Conservation (phyloP, 768 basidiomycete species). For the Phanerochaete sordida region DNA sequence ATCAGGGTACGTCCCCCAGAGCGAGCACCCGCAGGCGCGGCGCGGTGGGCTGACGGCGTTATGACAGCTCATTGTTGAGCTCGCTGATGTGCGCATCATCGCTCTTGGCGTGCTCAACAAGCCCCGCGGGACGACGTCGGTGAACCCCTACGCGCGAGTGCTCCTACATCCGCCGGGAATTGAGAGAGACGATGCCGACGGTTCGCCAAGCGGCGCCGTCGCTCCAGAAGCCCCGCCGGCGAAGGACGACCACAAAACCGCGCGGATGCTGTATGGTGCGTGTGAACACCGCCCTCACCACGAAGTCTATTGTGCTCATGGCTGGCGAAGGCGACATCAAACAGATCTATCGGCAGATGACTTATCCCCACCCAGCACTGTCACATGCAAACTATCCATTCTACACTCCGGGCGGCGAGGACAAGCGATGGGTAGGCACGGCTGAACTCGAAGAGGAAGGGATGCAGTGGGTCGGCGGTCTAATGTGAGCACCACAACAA, state of each 20-base stretch:
- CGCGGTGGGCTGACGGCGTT: background rate
- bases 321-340: constrained; percentile 10
- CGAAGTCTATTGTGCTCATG: background rate
- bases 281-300: too few species aligned
- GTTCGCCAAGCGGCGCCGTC: background rate
- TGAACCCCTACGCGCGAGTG: constrained; percentile 66
- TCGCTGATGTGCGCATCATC: constrained; percentile 70
- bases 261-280: constrained; percentile 8
- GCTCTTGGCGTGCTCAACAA: constrained; percentile 64
- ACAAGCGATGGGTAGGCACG: constrained; percentile 57
- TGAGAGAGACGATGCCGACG: constrained; percentile 24
- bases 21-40: background rate
- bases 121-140: constrained; percentile 50
- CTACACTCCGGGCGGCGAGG: constrained; percentile 65
- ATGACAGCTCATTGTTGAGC: constrained; percentile 59
- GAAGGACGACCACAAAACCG: background rate
- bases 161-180: constrained; percentile 72
- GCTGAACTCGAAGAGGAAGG: constrained; percentile 54
- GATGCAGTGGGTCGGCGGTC: constrained; percentile 67
- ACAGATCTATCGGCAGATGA: constrained; percentile 40
- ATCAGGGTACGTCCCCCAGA: constrained; percentile 47
- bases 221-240: background rate
- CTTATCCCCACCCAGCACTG: constrained; percentile 52
- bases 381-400: constrained; percentile 67
- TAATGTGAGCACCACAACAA: constrained; percentile 46